phyloP scores from a whole-genome alignment of 2,329 filamentous ascomycete species.

The Diaporthe citriasiana region DNA sequence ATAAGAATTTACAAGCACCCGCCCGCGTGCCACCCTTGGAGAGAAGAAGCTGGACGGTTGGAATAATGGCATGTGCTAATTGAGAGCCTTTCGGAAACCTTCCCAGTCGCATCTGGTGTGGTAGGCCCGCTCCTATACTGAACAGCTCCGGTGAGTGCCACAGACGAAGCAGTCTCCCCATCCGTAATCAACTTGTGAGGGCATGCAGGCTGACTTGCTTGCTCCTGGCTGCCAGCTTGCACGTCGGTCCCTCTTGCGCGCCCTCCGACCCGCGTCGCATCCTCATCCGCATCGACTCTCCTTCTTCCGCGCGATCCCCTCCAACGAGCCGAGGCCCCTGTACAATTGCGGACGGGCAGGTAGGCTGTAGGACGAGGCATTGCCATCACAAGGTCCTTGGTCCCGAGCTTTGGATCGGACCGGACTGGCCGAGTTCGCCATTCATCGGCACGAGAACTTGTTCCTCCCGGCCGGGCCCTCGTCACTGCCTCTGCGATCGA shows the following conservation, averaged over 20 bases:
- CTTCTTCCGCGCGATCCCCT: slow-evolving; percentile 18
- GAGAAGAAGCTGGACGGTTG: slow-evolving; percentile 21
- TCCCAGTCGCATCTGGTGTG: slow-evolving; percentile 10
- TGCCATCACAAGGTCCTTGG: not conserved
- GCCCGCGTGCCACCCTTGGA: slow-evolving; percentile 9
- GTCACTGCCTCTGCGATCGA: slow-evolving; percentile 18
- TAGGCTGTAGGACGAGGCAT: slow-evolving; percentile 13
- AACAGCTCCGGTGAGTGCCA: slow-evolving; percentile 10
- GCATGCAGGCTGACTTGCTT: slow-evolving; percentile 23
- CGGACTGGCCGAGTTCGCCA: slow-evolving; percentile 32
- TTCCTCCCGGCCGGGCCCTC: slow-evolving; percentile 32
- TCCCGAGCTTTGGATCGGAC: slow-evolving; percentile 25
- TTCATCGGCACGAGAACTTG: slow-evolving; percentile 33
- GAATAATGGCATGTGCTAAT: slow-evolving; percentile 35
- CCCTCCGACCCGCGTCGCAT: slow-evolving; percentile 17
- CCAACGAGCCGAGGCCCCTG: not conserved
- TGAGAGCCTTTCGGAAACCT: not conserved
- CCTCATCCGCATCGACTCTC: slow-evolving; percentile 13
- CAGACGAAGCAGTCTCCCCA: not conserved
- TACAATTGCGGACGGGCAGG: not conserved
- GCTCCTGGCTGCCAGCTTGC: slow-evolving; percentile 2
- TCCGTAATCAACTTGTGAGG: not conserved
- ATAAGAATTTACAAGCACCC: slow-evolving; percentile 37
- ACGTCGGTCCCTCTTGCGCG: slow-evolving; percentile 28
- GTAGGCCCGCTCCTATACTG: not conserved